These are phyloP conservation scores for Jamesozyma spencerorum DNA, from an alignment of 805 yeast species.

Conservation along the genomic window DNA sequence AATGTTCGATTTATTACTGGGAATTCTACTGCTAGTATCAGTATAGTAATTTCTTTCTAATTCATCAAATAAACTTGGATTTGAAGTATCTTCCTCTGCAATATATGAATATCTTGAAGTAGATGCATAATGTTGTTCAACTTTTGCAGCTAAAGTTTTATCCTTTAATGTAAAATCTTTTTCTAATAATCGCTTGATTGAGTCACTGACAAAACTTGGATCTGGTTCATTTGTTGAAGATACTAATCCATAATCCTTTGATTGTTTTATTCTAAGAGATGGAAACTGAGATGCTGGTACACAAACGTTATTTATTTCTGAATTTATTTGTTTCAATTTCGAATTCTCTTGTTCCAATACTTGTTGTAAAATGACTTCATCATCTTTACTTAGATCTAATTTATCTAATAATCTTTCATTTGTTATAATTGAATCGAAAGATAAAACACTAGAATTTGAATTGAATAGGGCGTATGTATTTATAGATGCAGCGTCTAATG, in stretches of 20 bases:
- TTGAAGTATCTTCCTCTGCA: conserved; percentile 24
- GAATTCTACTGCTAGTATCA: neutral
- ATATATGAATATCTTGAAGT: conserved; percentile 26
- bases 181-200: conserved; percentile 5
- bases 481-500: conserved; percentile 1
- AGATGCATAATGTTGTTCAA: conserved; percentile 23
- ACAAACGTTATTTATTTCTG: conserved; percentile 11
- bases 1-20: neutral
- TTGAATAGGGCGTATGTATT: conserved; percentile 1
- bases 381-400: conserved; percentile 26
- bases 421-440: conserved; percentile 26
- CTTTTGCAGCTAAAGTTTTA: conserved; percentile 15
- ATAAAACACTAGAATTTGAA: conserved; percentile 17
- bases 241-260: neutral
- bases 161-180: conserved; percentile 11
- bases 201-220: neutral
- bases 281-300: conserved; percentile 30
- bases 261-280: conserved; percentile 14
- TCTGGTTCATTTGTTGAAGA: neutral
- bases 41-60: neutral
- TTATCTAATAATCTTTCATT: conserved; percentile 27
- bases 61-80: too few species aligned
- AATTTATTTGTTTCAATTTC: conserved; percentile 2
- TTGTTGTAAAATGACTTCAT: conserved; percentile 24
- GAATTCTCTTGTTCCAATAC: conserved; percentile 18